Base-by-base conservation (phyloP, 176 grass and related monocot genomes). In the Ensete glaucum region DNA sequence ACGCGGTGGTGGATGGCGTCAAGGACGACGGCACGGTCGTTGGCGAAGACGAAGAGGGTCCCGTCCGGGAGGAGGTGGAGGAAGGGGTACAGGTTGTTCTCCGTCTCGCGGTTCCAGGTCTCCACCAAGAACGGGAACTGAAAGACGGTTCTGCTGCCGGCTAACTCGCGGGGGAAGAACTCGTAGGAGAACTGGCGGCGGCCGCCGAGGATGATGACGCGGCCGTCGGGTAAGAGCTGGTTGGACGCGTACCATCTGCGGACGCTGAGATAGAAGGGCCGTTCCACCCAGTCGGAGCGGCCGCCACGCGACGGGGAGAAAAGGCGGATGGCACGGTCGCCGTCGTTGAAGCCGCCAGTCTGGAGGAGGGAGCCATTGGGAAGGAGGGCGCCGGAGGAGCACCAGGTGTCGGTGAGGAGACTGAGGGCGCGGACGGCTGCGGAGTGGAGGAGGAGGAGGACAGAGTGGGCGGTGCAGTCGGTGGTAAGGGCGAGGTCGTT, bases 31-130 rank as follows among this genome's bases (percentile, higher is more conserved):
- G 90, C 79, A 20, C 80, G 81, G 74, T 87, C 87, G 56, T 97
- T 97, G 84, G 94, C 90, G 62, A 93, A 93, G 71, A 83, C 69
- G 84, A 97, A 97, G 34, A 97, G 77, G 7, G 79, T 76, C 24
- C 86, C 94, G 64, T 97, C 94, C 1, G 88, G 94, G 49, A 93
- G 87, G 22, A 93, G 90, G 86, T 93, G 94, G 10, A 93, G 85
- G 86, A 97, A 97, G 15, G 90, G 94, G 77, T 97, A 93, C 9
- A 97, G 85, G 69, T 97, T 97, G 85, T 93, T 71, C 85, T 97
- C 90, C 2, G 82, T 54, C n/a, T 88, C 79, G 0, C 25, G 72
- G 50, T 97, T 90, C 5, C 68, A 81, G 1, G 94, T 97, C 73
- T 97, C 88, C 2, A 93, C 82, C 49, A 97, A 64, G 79, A 93